Percentiles rank a stretch among this genome's conserved stretches.
Evolutionary conservation across 257 asterid species (phyloP).

Genomic region (Rhazya stricta): DNA sequence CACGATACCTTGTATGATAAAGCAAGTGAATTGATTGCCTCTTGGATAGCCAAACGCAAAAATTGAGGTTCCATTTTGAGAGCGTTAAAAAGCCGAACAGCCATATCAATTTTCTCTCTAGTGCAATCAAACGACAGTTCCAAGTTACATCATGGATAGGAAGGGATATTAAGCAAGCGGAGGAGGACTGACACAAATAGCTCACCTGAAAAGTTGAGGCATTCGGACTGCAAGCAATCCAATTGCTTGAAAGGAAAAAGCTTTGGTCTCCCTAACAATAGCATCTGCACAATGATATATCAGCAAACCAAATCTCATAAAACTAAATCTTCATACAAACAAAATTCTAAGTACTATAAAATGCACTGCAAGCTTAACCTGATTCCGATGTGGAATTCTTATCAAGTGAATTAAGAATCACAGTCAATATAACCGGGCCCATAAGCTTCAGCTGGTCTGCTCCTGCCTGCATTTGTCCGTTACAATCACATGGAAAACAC

Average conservation of each 20-base stretch:
- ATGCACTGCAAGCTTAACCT: slow-evolving; percentile 41
- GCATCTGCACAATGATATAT: slow-evolving; percentile 53
- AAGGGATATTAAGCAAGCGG: slow-evolving; percentile 15
- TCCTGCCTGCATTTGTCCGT: slow-evolving; percentile 53
- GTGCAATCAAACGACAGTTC: slow-evolving; percentile 14
- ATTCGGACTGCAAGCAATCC: slow-evolving; percentile 92
- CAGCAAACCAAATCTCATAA: neutral
- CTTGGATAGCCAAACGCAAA: slow-evolving; percentile 87
- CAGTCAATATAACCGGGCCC: slow-evolving; percentile 88
- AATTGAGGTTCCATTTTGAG: slow-evolving; percentile 66
- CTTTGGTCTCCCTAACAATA: slow-evolving; percentile 68
- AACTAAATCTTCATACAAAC: neutral
- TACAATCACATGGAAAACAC: neutral
- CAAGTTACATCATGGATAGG: slow-evolving; percentile 14
- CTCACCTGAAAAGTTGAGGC: slow-evolving; percentile 94
- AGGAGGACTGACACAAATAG: slow-evolving; percentile 7
- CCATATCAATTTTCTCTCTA: slow-evolving; percentile 83
- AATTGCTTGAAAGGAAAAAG: slow-evolving; percentile 85
- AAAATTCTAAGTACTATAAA: slow-evolving; percentile 2
- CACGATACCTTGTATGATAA: slow-evolving; percentile 73
- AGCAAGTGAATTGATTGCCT: slow-evolving; percentile 85
- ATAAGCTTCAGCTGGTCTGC: slow-evolving; percentile 82
- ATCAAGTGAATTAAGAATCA: slow-evolving; percentile 73
- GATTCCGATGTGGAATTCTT: slow-evolving; percentile 55
- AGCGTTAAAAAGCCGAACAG: slow-evolving; percentile 85